Evolutionary conservation across 2,329 filamentous ascomycete genomes (phyloP).

Genomic region (Sclerotinia borealis): DNA sequence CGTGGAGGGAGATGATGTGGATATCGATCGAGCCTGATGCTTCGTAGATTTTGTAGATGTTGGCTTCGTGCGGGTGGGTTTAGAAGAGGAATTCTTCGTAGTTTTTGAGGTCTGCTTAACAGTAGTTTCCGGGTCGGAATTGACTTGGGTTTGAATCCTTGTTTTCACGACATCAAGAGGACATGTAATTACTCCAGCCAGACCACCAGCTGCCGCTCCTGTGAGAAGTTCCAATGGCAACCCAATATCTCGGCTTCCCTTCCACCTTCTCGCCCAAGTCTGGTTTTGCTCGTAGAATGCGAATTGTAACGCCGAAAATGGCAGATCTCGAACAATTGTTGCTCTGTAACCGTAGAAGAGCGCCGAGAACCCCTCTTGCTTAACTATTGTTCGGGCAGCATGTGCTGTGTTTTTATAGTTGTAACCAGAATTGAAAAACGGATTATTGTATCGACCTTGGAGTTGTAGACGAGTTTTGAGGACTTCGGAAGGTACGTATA

Average conservation of each 20-base stretch:
- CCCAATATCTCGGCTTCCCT: constrained; percentile 77
- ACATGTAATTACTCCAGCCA: constrained; percentile 91
- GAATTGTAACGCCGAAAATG: constrained; percentile 94
- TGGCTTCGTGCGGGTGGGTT: constrained; percentile 21
- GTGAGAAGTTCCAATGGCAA: constrained; percentile 80
- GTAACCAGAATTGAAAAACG: constrained; percentile 87
- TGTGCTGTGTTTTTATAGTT: constrained; percentile 86
- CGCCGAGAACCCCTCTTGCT: constrained; percentile 73
- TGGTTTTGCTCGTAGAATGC: constrained; percentile 97
- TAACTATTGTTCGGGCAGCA: constrained; percentile 78
- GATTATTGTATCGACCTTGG: constrained; percentile 92
- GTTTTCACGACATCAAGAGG: constrained; percentile 98
- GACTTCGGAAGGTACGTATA: constrained; percentile 96
- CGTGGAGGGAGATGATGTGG: constrained; percentile 83
- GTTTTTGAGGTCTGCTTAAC: constrained; percentile 23
- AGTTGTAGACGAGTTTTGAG: constrained; percentile 95
- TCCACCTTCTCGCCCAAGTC: constrained; percentile 70
- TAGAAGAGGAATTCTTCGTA: not conserved
- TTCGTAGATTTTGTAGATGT: constrained; percentile 19
- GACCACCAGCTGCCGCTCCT: constrained; percentile 80
- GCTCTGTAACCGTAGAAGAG: constrained; percentile 97
- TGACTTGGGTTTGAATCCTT: constrained; percentile 86
- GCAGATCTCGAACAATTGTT: constrained; percentile 87
- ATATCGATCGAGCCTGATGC: constrained; percentile 66
- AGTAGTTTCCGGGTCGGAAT: constrained; percentile 34